These are phyloP conservation scores for Fusarium pseudonygamai DNA, from an alignment of 2,329 filamentous ascomycete species.

Conservation along the genomic window DNA sequence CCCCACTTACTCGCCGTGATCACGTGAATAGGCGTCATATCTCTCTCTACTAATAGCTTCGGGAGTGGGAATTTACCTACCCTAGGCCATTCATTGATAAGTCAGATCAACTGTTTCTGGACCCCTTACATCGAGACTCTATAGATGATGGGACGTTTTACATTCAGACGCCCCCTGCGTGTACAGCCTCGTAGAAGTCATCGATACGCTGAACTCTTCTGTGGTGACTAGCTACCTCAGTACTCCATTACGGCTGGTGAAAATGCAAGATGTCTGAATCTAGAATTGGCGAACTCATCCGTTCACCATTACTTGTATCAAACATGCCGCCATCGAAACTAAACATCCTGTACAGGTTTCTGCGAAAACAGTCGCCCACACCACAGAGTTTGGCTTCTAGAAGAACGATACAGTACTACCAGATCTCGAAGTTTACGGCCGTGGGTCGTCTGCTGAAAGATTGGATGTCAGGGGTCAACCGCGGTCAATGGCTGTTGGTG, in stretches of 20 bases:
- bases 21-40: slow-evolving; percentile 46
- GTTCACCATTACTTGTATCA: not conserved
- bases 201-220: not conserved
- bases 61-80: not conserved
- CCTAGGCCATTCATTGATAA: not conserved
- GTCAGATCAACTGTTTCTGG: not conserved
- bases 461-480: not conserved
- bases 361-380: not conserved
- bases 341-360: not conserved
- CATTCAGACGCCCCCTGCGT: not conserved
- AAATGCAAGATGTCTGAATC: not conserved
- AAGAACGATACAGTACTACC: not conserved
- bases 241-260: not conserved
- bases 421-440: not conserved
- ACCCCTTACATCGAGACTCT: not conserved
- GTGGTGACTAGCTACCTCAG: not conserved
- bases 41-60: no score
- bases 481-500: not conserved
- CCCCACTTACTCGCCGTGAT: slow-evolving; percentile 33
- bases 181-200: not conserved
- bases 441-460: not conserved
- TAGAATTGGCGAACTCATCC: not conserved
- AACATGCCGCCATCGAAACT: not conserved
- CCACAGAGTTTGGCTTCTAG: not conserved
- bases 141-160: not conserved